Percentiles rank a stretch among this genome's conserved stretches.
These are phyloP conservation scores for Arthroderma sp. DNA, from an alignment of 2,329 filamentous ascomycete genomes.

Conservation along the genomic window DNA sequence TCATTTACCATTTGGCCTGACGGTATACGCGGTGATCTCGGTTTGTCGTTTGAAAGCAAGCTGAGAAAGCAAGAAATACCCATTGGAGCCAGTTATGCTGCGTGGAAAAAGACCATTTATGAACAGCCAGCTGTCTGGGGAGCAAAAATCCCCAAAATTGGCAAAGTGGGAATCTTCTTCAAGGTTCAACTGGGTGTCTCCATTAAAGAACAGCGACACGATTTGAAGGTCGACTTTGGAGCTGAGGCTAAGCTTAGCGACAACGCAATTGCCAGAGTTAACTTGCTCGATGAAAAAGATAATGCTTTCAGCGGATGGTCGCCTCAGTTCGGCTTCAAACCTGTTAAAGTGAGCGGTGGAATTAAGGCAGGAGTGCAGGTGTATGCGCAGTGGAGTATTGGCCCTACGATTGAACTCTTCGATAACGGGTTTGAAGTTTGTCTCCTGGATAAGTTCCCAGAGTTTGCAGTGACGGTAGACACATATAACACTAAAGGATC, in stretches of 20 bases:
- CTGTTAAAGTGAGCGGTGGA: not conserved
- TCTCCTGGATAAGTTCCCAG: not conserved
- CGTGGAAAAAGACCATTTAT: no score
- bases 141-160: not conserved
- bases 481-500: conserved; percentile 1
- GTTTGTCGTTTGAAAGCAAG: not conserved
- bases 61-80: not conserved
- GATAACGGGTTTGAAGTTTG: not conserved
- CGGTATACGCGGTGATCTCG: conserved; percentile 3
- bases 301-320: conserved; percentile 1
- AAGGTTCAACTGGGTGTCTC: conserved; percentile 1
- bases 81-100: no score
- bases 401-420: not conserved
- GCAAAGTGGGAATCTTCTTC: conserved; percentile 1
- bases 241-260: not conserved
- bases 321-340: conserved; percentile 1
- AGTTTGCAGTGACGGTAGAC: not conserved
- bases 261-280: not conserved
- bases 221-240: not conserved
- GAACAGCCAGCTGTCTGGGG: no score
- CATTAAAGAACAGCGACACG: not conserved
- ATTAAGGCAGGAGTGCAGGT: not conserved
- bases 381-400: not conserved
- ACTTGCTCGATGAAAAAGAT: not conserved
- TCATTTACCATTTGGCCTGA: conserved; percentile 1